Base-by-base conservation (phyloP, 2,329 filamentous ascomycete species). In the Ascochyta clinopodiicola region DNA sequence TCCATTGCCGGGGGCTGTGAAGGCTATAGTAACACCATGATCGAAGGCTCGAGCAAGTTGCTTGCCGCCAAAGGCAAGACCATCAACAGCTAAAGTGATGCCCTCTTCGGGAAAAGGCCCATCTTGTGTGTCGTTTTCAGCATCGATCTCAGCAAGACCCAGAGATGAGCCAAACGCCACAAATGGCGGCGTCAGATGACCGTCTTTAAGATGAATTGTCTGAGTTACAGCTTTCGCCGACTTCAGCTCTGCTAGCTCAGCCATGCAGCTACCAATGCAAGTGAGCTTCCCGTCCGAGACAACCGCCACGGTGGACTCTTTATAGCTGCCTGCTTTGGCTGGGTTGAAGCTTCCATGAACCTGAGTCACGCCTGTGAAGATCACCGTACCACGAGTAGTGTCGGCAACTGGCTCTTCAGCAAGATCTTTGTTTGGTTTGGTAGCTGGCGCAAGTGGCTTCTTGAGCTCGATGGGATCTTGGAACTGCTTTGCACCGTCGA, bases 141-240 rank as follows among this genome's bases (percentile, higher is more conserved):
- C 79, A 53, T 84, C 81, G 48, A 90, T 89, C 48, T 85, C 86
- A 58, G 83, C 83, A 6, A 90, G 79, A 0, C 88, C 88, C 0
- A 90, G 74, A 1, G 77, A 77, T 4, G 85, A 83, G 1, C 83
- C 86, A 27, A 88, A 84, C 1, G 83, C 84, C 3, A 84, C 87
- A 57, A 89, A 82, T 0, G 85, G 79, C 6, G 82, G 78, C 6
- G 83, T 82, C n/a, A 89, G 65, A 63, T 88, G 80, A 1, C 87
- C 88, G 60, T 89, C 80, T n/a, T 49, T 44, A 6, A 54, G 44
- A 5, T 48, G 12, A 5, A 54, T 15, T 3, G 25, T 49, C 13
- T 35, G 38, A 27, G 31, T 7, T 17, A 25, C 6, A 4, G 25
- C 17, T 6, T 25, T 9, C 12, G 38, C 29, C 5, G 44, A 38